Percentiles rank a stretch among this genome's conserved stretches.
phyloP scores from a whole-genome alignment of 2,329 filamentous ascomycete species.

The Aspergillus aculeatinus region DNA sequence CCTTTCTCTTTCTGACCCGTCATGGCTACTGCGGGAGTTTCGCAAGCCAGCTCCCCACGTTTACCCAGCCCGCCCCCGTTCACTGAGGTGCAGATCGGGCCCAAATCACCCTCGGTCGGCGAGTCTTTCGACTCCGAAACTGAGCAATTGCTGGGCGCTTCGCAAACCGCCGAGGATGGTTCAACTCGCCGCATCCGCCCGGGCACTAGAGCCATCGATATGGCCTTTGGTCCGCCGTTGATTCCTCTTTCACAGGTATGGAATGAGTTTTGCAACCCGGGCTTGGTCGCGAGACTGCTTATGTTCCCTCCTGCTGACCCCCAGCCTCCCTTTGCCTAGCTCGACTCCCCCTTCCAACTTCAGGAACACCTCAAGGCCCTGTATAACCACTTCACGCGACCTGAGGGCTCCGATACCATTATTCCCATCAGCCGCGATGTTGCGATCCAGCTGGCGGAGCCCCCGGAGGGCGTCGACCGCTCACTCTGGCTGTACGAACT shows the following conservation, averaged over 20 bases:
- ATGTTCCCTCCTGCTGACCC: conserved; percentile 8
- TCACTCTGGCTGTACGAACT: conserved; percentile 97
- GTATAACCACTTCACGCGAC: conserved; percentile 76
- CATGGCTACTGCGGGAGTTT: conserved; percentile 49
- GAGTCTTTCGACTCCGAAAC: conserved; percentile 60
- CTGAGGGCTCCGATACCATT: conserved; percentile 57
- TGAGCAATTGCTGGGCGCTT: conserved; percentile 52
- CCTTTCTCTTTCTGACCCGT: conserved; percentile 13
- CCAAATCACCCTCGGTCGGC: conserved; percentile 69
- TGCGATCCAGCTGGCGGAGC: conserved; percentile 72
- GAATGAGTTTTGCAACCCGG: conserved; percentile 15
- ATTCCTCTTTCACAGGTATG: conserved; percentile 79
- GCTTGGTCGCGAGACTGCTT: neutral
- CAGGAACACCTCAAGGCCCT: conserved; percentile 95
- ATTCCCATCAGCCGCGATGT: conserved; percentile 73
- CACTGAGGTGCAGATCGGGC: conserved; percentile 87
- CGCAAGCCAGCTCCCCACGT: conserved; percentile 75
- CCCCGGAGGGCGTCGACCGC: conserved; percentile 77
- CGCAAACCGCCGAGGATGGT: conserved; percentile 66
- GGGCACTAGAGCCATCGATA: conserved; percentile 86
- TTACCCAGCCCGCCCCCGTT: conserved; percentile 92
- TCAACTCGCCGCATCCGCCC: conserved; percentile 83
- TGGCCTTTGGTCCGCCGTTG: conserved; percentile 87
- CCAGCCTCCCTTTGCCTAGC: conserved; percentile 51
- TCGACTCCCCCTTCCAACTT: conserved; percentile 94